phyloP scores from a whole-genome alignment of 225 moss, liverwort and hornwort species.

The Physcomitrium patens region DNA sequence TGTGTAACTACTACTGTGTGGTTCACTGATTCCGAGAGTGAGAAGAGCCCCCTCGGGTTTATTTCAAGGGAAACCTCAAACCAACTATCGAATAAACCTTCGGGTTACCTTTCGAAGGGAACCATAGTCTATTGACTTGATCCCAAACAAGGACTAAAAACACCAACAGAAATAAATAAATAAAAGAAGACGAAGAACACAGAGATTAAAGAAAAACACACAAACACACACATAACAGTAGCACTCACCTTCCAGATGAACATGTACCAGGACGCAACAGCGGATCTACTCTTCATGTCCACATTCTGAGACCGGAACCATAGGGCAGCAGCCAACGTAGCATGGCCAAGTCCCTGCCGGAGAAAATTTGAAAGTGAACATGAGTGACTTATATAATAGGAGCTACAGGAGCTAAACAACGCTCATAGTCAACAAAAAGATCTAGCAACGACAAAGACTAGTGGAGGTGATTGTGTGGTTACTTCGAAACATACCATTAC shows the following conservation, averaged over 20 bases:
- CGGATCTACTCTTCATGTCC: slow-evolving; percentile 68
- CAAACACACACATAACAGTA: too few relatives aligned
- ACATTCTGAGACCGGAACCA: slow-evolving; percentile 79
- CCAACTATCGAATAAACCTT: too few relatives aligned
- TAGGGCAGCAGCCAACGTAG: slow-evolving; percentile 52
- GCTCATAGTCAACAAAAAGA: neutral
- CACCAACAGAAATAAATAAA: neutral
- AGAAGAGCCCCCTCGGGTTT: too few relatives aligned
- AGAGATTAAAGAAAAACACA: neutral
- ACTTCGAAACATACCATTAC: slow-evolving; percentile 46
- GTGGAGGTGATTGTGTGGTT: neutral
- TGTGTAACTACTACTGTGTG: too few relatives aligned
- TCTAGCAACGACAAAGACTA: neutral
- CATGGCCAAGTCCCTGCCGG: slow-evolving; percentile 72
- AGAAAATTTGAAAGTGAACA: neutral
- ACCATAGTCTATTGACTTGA: too few relatives aligned
- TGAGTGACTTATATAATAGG: neutral
- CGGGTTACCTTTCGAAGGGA: neutral
- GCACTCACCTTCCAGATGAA: slow-evolving; percentile 81
- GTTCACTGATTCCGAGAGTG: too few relatives aligned
- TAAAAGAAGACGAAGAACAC: neutral
- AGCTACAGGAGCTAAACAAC: neutral
- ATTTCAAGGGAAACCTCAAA: too few relatives aligned
- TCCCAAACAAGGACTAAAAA: neutral
- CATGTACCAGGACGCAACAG: slow-evolving; percentile 88